Percentiles rank a stretch among this genome's conserved stretches.
phyloP scores from a whole-genome alignment of 108 stramenopile species.

The Skeletonema costatum region DNA sequence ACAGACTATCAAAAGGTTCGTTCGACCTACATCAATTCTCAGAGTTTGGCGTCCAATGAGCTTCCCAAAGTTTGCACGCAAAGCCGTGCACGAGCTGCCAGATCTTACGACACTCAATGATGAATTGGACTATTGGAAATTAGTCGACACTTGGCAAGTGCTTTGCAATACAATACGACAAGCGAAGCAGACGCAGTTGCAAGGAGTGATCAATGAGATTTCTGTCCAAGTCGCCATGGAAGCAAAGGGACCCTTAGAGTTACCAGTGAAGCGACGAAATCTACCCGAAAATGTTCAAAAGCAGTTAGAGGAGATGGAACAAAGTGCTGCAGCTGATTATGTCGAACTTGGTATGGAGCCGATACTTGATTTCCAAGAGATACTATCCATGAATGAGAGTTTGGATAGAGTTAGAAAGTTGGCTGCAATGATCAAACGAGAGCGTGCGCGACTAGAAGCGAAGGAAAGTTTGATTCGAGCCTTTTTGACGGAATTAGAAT shows the following conservation, averaged over 20 bases:
- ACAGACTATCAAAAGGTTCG: constrained; percentile 51
- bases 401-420: constrained; percentile 45
- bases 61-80: constrained; percentile 50
- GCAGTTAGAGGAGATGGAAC: constrained; percentile 56
- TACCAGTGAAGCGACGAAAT: constrained; percentile 67
- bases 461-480: constrained; percentile 42
- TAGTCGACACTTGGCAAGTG: constrained; percentile 74
- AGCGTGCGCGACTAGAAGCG: constrained; percentile 58
- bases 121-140: constrained; percentile 51
- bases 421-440: constrained; percentile 49
- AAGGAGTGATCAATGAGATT: constrained; percentile 61
- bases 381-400: constrained; percentile 45
- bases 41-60: constrained; percentile 50
- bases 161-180: constrained; percentile 65
- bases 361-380: constrained; percentile 68
- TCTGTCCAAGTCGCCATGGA: constrained; percentile 54
- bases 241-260: constrained; percentile 56
- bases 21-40: constrained; percentile 51
- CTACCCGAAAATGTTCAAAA: constrained; percentile 50
- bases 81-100: constrained; percentile 28
- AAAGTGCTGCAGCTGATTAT: constrained; percentile 50
- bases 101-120: constrained; percentile 15
- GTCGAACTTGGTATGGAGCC: constrained; percentile 67
- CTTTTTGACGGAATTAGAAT: constrained; percentile 15
- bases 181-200: constrained; percentile 44